A percentile compares a stretch with the other conserved stretches of the same genome.
phyloP scores from a whole-genome alignment of 2,329 filamentous ascomycete species.

The Colletotrichum sp. region DNA sequence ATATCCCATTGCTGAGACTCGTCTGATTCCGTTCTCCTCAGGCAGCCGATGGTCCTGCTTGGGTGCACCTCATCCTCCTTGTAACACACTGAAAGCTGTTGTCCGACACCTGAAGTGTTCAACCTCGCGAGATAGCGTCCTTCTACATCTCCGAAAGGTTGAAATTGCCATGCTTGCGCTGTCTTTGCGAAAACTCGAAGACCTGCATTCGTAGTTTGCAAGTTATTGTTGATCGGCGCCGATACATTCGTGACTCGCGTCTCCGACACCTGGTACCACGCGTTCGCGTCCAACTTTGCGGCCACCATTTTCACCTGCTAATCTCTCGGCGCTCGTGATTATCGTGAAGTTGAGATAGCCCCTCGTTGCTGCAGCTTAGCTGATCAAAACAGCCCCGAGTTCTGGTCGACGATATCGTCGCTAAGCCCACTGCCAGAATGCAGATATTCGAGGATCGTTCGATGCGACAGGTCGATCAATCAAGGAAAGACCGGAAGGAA shows the following conservation, averaged over 20 bases:
- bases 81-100: constrained; percentile 36
- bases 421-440: neutral
- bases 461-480: neutral
- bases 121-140: constrained; percentile 37
- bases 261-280: constrained; percentile 40
- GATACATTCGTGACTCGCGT: constrained; percentile 34
- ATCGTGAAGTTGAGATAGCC: neutral
- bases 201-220: constrained; percentile 20
- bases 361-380: neutral
- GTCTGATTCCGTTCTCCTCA: constrained; percentile 28
- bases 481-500: neutral
- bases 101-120: constrained; percentile 28
- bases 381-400: rapidly evolving
- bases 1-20: constrained; percentile 39
- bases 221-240: constrained; percentile 9
- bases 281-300: constrained; percentile 36
- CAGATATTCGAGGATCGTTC: neutral
- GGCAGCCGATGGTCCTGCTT: constrained; percentile 32
- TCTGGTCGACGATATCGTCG: neutral
- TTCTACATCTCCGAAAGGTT: constrained; percentile 27
- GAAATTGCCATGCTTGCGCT: constrained; percentile 32
- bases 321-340: neutral
- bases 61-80: constrained; percentile 25
- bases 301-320: constrained; percentile 16
- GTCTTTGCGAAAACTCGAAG: constrained; percentile 26